Base-by-base conservation (phyloP, 2,329 filamentous ascomycete species). In the Aspergillus viridinutans region DNA sequence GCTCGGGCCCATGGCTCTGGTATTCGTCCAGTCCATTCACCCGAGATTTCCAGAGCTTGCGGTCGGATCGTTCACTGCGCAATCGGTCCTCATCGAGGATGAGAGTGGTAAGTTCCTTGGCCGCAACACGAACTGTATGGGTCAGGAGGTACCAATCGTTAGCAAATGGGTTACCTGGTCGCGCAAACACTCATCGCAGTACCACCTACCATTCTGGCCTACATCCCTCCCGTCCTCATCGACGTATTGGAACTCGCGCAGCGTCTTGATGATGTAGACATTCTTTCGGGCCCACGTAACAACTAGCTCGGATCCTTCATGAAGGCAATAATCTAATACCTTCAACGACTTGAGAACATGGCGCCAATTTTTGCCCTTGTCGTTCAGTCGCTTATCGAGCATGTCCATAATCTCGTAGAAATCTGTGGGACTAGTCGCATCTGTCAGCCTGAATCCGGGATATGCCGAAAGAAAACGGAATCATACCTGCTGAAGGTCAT, bases 341-440 rank as follows among this genome's bases (percentile, higher is more conserved):
- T 99, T 99, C 65, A 99, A 81, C 45, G 94, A 95, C 78, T 99
- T 99, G 58, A 99, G 80, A 12, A 99, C 94, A 74, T 99, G 94
- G 68, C 94, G 88, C 94, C 94, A 99, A 74, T 99, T 99, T 83
- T 97, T 99, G 71, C 94, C 94, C 77, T 99, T 97, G 77, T 99
- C 94, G 69, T 99, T 99, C 70, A 99, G 80, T 65, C 94, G 89
- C 81, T 97, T 97, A 78, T 99, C 94, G 65, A 99, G 82, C 91
- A 99, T 99, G 75, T 99, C 94, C 88, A 99, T 96, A 69, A 99
- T 97, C 74, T 99, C 93, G 80, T 96, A 96, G 79, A 99, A 99
- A 74, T 97, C 94, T 76, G 89, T 93, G 38, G 92, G 92, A 72
- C 93, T 96, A 67, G 57, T 56, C 38, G 23, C 51, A 42, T 21